Evolutionary conservation across 208 protist species (phyloP), one percentile per base, ranked within the genome.

Genomic region (Borovskyia barvae): DNA sequence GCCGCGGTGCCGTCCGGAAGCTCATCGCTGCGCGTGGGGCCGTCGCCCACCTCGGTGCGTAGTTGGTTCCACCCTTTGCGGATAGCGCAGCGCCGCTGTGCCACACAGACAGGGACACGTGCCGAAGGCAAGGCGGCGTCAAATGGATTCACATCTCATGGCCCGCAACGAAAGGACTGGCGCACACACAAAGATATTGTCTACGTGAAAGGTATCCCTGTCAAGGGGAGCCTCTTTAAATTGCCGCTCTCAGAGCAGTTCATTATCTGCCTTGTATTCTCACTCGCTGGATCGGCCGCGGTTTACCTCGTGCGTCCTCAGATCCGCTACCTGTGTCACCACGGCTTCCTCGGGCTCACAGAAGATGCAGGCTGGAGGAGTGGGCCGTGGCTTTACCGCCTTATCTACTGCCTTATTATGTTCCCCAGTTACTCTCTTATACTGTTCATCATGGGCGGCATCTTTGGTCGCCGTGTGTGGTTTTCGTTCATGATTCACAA

Each of bases 401-500:
- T 87, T 26, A 24, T 94, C 15, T 94, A 94, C 72, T 42, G 80
- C 33, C 40, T 73, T 22, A 91, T 94, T 54, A 94, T 91, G 87
- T 89, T 82, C 49, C 87, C 87, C 1, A 62, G 69, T 33, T 94
- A 94, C 66, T 94, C 87, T 5, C 29, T 83, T 25, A 75, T 94
- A 33, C 72, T 94, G 6, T 85, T 90, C 58, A n/a, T 73, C 39
- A 75, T 79, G 47, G 87, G 82, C 22, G 70, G 72, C n/a, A 20
- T 87, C 47, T 94, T 94, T 66, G 83, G 83, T 6, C 71, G 87
- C 20, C 80, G 87, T 14, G 72, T 94, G 8, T 94, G 87, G 87
- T 94, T 94, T 51, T 85, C 80, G n/a, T 91, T 91, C 32, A 94
- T 94, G 87, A 80, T 94, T 54, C 80, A 87, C 56, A 94, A 94